These are phyloP conservation scores for Capronia americana DNA, from an alignment of 2,329 filamentous ascomycete genomes.

Conservation along the genomic window DNA sequence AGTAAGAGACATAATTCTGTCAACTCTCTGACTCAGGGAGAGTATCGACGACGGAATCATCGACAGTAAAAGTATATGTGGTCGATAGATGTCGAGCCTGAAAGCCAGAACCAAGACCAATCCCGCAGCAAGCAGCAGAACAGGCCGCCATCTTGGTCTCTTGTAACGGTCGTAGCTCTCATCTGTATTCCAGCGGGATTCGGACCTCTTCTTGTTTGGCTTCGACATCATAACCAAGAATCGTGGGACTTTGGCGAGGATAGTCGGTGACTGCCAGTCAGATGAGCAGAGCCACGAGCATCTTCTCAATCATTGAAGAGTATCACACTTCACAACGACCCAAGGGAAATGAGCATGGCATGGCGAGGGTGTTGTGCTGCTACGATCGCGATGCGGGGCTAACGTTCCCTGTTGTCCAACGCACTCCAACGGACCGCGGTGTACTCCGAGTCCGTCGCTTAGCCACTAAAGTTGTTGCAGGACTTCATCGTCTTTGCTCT, in stretches of 20 bases:
- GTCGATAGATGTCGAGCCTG: slow-evolving; percentile 5
- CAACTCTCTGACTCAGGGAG: slow-evolving; percentile 48
- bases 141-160: slow-evolving; percentile 8
- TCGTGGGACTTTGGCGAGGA: neutral
- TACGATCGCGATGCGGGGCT: neutral
- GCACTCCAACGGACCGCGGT: neutral
- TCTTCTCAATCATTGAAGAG: neutral
- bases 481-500: no score
- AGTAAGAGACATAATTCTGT: slow-evolving; percentile 53
- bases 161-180: slow-evolving; percentile 17
- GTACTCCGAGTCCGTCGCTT: neutral
- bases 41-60: slow-evolving; percentile 21
- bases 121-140: slow-evolving; percentile 8
- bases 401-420: neutral
- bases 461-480: no score
- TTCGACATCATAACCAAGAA: neutral
- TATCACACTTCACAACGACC: neutral
- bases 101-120: neutral
- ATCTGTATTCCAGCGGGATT: slow-evolving; percentile 1
- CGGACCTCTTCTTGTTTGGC: neutral
- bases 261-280: neutral
- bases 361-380: neutral
- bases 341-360: neutral
- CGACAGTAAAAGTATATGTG: slow-evolving; percentile 1
- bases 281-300: neutral